phyloP scores from a whole-genome alignment of 1,284 basidiomycete species.

The Sporisorium iseilematis-ciliati region DNA sequence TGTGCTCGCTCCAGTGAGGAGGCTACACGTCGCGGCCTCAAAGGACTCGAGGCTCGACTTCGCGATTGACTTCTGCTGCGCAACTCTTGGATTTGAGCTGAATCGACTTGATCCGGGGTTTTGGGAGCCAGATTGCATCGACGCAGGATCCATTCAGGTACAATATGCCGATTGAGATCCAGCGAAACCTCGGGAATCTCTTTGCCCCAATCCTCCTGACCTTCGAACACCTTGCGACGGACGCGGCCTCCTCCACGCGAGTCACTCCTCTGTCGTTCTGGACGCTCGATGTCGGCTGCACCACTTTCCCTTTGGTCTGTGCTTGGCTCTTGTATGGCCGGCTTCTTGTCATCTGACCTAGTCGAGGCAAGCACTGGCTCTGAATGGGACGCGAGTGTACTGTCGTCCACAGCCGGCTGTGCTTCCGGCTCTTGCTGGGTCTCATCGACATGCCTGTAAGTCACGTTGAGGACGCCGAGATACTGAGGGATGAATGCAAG shows the following conservation, averaged over 20 bases:
- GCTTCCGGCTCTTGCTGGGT: conserved; percentile 13
- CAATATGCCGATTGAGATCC: conserved; percentile 92
- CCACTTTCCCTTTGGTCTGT: not conserved
- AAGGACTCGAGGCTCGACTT: conserved; percentile 31
- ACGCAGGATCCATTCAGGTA: conserved; percentile 86
- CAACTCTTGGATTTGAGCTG: conserved; percentile 4
- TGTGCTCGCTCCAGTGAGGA: conserved; percentile 24
- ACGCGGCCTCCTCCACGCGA: conserved; percentile 21
- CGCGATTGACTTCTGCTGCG: conserved; percentile 26
- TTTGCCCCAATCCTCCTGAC: conserved; percentile 60
- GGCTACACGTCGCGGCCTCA: conserved; percentile 15
- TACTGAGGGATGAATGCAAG: conserved; percentile 95
- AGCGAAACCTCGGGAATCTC: conserved; percentile 80
- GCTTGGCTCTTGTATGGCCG: not conserved
- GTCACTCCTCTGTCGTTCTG: conserved; percentile 14
- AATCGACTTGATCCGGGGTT: conserved; percentile 4
- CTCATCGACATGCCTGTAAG: conserved; percentile 74
- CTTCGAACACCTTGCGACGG: conserved; percentile 65
- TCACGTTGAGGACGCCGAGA: conserved; percentile 97
- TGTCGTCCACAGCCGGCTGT: not conserved
- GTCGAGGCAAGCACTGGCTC: not conserved
- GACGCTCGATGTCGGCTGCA: not conserved
- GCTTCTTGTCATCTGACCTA: not conserved
- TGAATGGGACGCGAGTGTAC: conserved; percentile 3
- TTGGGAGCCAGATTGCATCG: conserved; percentile 51